Evolutionary conservation across 768 basidiomycete genomes (phyloP), one percentile per base, ranked within the genome.

Genomic region (Leccinum uliginosum): DNA sequence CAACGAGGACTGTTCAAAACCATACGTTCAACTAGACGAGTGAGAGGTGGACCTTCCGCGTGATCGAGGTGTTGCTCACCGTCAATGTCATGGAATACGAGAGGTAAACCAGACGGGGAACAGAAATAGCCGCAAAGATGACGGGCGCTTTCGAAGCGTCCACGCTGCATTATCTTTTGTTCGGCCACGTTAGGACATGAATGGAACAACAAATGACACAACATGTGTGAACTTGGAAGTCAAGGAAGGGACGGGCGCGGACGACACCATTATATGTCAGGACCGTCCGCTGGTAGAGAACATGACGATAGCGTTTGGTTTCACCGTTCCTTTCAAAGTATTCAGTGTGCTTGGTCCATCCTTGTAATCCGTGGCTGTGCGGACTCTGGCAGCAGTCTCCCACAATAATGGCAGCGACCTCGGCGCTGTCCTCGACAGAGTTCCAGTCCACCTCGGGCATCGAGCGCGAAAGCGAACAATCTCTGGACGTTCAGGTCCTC

Each of bases 71-170:
- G 40, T 23, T 24, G 65, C 83, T 48, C 66, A 91, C 92, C 54
- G 90, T 92, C 61, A 94, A 76, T 1, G 92, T 94, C 83, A 93
- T 85, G 5, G 92, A 93, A 67, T 93, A 93, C 11, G 91, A 92
- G 24, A 93, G 78, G 66, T 91, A 93, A 45, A 93, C 85, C 72
- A 80, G 81, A 57, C 84, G 80, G 1, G 95, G 95, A 12, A 94
- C 65, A 8, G 88, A 87, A 55, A 98, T 88, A 3, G 95, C 95
- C 15, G 79, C 80, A 65, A 95, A 90, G 1, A 85, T 83, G 52
- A 92, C 79, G 50, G 93, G 73, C n/a, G 82, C 75, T 69, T 85
- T 88, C n/a, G 78, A 40, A 93, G 73, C 21, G 90, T 71, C 89
- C 91, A 93, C 60, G 91, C 91, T 93, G 58, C 12, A 48, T 34